Conservation (phyloP, 225 moss, liverwort and hornwort species). For the Ulota crispa region DNA sequence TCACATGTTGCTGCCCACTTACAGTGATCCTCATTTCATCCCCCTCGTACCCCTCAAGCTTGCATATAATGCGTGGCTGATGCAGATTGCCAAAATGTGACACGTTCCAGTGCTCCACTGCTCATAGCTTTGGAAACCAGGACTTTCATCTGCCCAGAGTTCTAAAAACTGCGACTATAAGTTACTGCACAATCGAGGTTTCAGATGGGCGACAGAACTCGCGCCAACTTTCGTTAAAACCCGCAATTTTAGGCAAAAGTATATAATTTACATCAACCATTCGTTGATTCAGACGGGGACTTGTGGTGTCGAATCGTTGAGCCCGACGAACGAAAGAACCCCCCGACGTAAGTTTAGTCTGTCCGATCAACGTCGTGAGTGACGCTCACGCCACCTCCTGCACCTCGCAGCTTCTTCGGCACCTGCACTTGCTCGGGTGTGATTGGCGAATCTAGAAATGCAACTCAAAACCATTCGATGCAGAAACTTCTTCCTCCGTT, state of each 20-base stretch:
- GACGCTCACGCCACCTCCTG: neutral
- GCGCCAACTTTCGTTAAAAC: neutral
- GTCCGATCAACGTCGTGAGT: neutral
- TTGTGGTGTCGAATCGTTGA: neutral
- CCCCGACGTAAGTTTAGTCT: neutral
- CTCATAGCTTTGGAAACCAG: neutral
- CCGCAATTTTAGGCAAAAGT: neutral
- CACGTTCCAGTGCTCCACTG: neutral
- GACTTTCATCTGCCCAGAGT: neutral
- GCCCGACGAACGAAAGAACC: neutral
- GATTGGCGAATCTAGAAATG: neutral
- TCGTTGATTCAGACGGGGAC: neutral
- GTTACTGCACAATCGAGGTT: neutral
- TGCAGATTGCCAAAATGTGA: neutral
- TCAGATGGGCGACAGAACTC: neutral
- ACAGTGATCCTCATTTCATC: too few relatives aligned
- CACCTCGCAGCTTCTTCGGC: neutral
- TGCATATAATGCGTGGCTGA: neutral
- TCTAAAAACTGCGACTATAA: neutral
- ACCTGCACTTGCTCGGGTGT: neutral
- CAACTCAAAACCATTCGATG: neutral
- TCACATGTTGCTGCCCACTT: neutral
- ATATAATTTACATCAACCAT: neutral
- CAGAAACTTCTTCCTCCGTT: conserved; percentile 19
- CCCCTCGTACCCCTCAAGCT: neutral